Base-by-base conservation (phyloP, 495 filamentous ascomycete genomes). In the Pseudevernia furfuracea region DNA sequence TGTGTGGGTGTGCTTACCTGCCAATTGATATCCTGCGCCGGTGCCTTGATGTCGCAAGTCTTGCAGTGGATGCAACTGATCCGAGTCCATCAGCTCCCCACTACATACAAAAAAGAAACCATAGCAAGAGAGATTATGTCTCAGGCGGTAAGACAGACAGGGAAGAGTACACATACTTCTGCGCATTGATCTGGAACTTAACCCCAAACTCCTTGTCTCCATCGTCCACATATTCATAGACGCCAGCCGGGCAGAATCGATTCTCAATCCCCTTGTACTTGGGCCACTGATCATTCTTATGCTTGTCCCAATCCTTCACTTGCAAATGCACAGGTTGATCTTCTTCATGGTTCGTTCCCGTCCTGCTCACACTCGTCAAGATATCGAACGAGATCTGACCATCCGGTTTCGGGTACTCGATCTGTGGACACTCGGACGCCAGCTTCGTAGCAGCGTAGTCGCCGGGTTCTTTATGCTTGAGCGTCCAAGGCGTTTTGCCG, bases 221-320 rank as follows among this genome's bases (percentile, higher is more conserved):
- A 71, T 99, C 94, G 75, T 97, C 94, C 8, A 97, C 84, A 74
- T 97, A 99, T 77, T 99, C 94, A 71, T 99, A 99, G 69, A 99
- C 94, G 8, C 91, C 94, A 1, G 94, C 94, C n/a, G 94, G 94
- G 71, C 94, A 99, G 80, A 99, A 99, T n/a, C 95, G 82, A 70
- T 94, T 96, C 82, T 99, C 94, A 2, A 99, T 68, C 1, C 94
- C 94, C 78, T 96, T 87, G 75, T 90, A 99, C 67, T 82, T 78
- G 12, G 94, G 94, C 81, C 85, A 99, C 59, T 89, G 87, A 69
- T 85, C 82, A 58, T 85, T 77, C 11, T 88, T 87, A 75, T 99
- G 95, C 74, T 84, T 83, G 49, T 96, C 90, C 92, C 92, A 97
- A 73, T 97, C 92, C 75, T 86, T 81, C 64, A 98, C 95, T 76